These are phyloP conservation scores for Trypanosoma congolense DNA, from an alignment of 208 protist genomes.

Conservation along the genomic window DNA sequence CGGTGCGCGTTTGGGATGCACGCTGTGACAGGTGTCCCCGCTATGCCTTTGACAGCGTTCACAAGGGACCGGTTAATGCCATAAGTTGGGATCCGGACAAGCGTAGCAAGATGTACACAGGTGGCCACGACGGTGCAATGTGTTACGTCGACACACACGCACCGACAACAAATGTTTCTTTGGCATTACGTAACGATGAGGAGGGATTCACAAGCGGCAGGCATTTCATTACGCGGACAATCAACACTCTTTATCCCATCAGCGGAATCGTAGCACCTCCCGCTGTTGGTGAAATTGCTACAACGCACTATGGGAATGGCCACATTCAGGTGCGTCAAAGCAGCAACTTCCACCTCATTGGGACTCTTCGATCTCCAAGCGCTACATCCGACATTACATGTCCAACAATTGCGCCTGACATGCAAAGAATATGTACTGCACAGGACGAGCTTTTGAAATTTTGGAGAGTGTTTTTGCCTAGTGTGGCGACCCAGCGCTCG, in stretches of 20 bases:
- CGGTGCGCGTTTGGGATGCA: slow-evolving; percentile 72
- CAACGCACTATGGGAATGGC: slow-evolving; percentile 52
- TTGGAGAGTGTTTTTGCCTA: slow-evolving; percentile 59
- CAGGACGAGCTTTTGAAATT: slow-evolving; percentile 87
- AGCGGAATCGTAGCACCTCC: slow-evolving; percentile 45
- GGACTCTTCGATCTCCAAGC: slow-evolving; percentile 50
- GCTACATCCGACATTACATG: slow-evolving; percentile 48
- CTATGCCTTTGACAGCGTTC: slow-evolving; percentile 64
- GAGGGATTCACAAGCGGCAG: slow-evolving; percentile 16
- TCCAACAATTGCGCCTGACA: slow-evolving; percentile 56
- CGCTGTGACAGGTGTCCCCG: slow-evolving; percentile 43
- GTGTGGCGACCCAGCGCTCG: slow-evolving; percentile 1
- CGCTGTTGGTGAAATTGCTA: slow-evolving; percentile 42
- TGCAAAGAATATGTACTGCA: slow-evolving; percentile 63
- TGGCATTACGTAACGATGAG: slow-evolving; percentile 12
- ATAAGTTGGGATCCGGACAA: slow-evolving; percentile 67
- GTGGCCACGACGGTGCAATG: slow-evolving; percentile 65
- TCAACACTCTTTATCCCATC: slow-evolving; percentile 60
- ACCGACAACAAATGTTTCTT: slow-evolving; percentile 19
- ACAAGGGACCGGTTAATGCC: slow-evolving; percentile 48
- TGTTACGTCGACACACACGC: slow-evolving; percentile 73
- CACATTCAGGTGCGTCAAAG: slow-evolving; percentile 72
- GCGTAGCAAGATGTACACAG: slow-evolving; percentile 70
- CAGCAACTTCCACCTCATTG: slow-evolving; percentile 53
- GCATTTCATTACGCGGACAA: slow-evolving; percentile 47